A percentile compares a stretch with the other conserved stretches of the same genome.
Evolutionary conservation across 768 basidiomycete genomes (phyloP).

Genomic region (Russula vinacea): DNA sequence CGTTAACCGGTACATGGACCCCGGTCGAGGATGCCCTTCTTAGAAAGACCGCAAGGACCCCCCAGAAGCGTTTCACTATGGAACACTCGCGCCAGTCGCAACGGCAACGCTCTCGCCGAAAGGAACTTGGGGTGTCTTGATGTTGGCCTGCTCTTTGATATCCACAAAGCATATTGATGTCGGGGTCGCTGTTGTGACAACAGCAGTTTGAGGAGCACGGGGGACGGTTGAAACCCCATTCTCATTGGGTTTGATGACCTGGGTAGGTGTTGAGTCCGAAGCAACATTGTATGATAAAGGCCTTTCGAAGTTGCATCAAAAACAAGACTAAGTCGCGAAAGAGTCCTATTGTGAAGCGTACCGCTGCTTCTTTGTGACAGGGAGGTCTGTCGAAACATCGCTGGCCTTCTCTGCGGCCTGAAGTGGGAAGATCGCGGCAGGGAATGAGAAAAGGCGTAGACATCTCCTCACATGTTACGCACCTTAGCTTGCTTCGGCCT

Average conservation of each 20-base stretch:
- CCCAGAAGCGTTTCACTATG: conserved; percentile 30
- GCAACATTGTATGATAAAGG: conserved; percentile 25
- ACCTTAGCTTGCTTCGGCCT: conserved; percentile 65
- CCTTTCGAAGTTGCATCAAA: conserved; percentile 26
- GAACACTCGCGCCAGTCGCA: conserved; percentile 42
- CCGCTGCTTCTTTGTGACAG: conserved; percentile 29
- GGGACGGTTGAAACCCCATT: conserved; percentile 25
- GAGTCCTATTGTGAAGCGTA: conserved; percentile 23
- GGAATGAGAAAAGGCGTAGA: background rate
- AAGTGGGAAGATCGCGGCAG: background rate
- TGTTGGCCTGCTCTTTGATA: conserved; percentile 44
- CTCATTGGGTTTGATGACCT: conserved; percentile 21
- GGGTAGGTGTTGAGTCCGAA: conserved; percentile 17
- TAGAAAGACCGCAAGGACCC: conserved; percentile 7
- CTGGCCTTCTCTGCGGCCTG: conserved; percentile 27
- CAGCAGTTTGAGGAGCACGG: conserved; percentile 41
- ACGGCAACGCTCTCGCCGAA: conserved; percentile 61
- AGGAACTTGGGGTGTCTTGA: conserved; percentile 54
- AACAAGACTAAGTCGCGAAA: conserved; percentile 18
- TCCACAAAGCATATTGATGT: conserved; percentile 38
- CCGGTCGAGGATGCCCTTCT: conserved; percentile 16
- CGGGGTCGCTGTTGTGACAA: conserved; percentile 36
- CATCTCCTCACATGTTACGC: conserved; percentile 32
- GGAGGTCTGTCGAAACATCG: conserved; percentile 28
- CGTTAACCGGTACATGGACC: conserved; percentile 18